Evolutionary conservation across 2,329 filamentous ascomycete species (phyloP).

Genomic region (Venturia oleaginea): DNA sequence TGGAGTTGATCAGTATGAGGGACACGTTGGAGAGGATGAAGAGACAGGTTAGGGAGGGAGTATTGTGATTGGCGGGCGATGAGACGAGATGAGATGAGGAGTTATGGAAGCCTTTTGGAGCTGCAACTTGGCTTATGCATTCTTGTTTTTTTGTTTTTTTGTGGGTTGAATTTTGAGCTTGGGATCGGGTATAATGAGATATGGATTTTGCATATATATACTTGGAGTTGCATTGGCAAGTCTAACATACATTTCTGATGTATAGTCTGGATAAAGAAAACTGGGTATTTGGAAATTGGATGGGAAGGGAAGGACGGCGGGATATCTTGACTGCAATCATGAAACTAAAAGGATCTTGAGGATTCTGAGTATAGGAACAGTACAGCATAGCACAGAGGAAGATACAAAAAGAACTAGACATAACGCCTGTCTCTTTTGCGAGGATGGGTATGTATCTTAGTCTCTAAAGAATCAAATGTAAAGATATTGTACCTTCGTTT

Average conservation of each 20-base stretch:
- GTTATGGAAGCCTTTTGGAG: neutral
- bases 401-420: no score
- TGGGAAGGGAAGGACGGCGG: no score
- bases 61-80: neutral
- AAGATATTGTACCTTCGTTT: no score
- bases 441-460: no score
- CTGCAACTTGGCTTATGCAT: neutral
- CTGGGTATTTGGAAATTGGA: no score
- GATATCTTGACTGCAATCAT: neutral
- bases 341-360: neutral
- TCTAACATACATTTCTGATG: neutral
- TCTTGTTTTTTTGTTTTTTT: neutral
- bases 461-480: no score
- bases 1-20: conserved; percentile 46
- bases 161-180: neutral
- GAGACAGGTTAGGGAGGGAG: conserved; percentile 41
- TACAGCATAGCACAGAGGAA: no score
- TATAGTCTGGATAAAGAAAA: neutral
- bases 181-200: neutral
- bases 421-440: no score
- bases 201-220: neutral
- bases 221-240: neutral
- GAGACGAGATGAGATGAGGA: neutral
- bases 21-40: conserved; percentile 47
- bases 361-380: no score